These are phyloP conservation scores for Metschnikowia peoriensis DNA, from an alignment of 805 yeast genomes.

Conservation along the genomic window DNA sequence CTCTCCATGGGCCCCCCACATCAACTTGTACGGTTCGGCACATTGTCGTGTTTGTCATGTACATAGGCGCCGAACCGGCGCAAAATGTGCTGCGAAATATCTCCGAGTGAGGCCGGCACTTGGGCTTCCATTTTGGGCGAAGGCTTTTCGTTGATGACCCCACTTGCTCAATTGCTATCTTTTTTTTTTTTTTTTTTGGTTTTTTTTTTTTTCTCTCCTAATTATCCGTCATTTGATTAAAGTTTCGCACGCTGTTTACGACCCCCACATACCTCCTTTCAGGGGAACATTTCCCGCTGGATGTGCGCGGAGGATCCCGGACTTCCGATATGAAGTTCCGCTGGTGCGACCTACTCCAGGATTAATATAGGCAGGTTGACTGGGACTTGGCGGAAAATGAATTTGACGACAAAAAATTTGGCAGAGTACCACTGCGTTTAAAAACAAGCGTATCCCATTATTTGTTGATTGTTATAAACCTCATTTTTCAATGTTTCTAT, in stretches of 20 bases:
- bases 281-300: not conserved
- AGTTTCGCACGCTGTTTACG: not conserved
- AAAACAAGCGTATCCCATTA: no score
- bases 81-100: constrained; percentile 1
- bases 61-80: not conserved
- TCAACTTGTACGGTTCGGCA: not conserved
- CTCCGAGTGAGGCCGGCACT: not conserved
- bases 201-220: no score
- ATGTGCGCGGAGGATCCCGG: not conserved
- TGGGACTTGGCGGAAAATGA: not conserved
- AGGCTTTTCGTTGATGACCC: not conserved
- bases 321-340: not conserved
- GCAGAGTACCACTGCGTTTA: no score
- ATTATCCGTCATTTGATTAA: no score
- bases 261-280: not conserved
- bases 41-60: not conserved
- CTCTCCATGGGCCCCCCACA: constrained; percentile 6
- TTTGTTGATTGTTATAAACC: no score
- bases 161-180: not conserved
- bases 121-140: not conserved
- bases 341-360: constrained; percentile 1
- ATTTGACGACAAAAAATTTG: not conserved
- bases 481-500: no score
- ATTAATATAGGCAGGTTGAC: not conserved
- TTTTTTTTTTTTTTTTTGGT: no score